phyloP scores from a whole-genome alignment of 768 basidiomycete genomes.

The Tulasnella sp. region DNA sequence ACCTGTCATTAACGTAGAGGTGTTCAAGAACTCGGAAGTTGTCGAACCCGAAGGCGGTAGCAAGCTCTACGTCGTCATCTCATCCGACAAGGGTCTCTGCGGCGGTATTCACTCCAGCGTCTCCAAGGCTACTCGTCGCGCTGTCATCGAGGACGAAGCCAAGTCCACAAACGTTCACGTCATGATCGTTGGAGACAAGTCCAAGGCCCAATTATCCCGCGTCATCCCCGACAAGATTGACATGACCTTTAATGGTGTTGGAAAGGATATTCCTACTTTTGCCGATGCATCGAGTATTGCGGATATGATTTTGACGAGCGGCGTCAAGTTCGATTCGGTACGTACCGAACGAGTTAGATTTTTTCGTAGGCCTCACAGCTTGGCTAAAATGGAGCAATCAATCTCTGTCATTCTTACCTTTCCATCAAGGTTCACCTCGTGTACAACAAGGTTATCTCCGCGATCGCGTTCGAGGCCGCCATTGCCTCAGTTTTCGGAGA shows the following conservation, averaged over 20 bases:
- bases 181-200: slow-evolving; percentile 85
- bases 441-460: slow-evolving; percentile 80
- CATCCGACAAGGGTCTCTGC: slow-evolving; percentile 98
- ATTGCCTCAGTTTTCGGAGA: slow-evolving; percentile 71
- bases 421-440: slow-evolving; percentile 42
- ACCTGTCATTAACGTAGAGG: slow-evolving; percentile 40
- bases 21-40: slow-evolving; percentile 73
- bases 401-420: not conserved
- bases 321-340: slow-evolving; percentile 73
- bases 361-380: not conserved
- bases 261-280: slow-evolving; percentile 94
- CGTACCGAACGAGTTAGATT: slow-evolving; percentile 11
- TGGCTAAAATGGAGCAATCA: not conserved
- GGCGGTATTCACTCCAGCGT: slow-evolving; percentile 99
- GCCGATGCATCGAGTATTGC: slow-evolving; percentile 90
- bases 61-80: slow-evolving; percentile 88
- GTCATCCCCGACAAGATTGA: slow-evolving; percentile 51
- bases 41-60: slow-evolving; percentile 45
- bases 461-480: slow-evolving; percentile 79
- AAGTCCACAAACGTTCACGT: slow-evolving; percentile 47
- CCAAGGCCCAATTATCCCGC: slow-evolving; percentile 82
- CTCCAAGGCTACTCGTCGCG: slow-evolving; percentile 75
- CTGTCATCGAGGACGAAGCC: slow-evolving; percentile 40
- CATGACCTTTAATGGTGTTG: slow-evolving; percentile 95
- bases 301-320: slow-evolving; percentile 80